Evolutionary conservation across 2,329 filamentous ascomycete species (phyloP).

Genomic region (Phyllosticta paracitricarpa): DNA sequence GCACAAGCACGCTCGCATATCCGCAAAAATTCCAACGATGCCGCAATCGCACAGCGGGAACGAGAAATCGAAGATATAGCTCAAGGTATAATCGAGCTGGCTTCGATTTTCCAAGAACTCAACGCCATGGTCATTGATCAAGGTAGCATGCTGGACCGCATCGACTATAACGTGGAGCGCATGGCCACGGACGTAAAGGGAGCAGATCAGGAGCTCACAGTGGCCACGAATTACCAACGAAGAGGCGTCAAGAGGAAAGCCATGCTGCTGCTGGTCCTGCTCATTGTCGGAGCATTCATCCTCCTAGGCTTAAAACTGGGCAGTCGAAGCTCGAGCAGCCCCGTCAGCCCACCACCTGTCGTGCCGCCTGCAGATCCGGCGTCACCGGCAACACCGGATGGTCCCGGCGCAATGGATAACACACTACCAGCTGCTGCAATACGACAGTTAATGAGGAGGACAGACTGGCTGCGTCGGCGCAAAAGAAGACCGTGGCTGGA

Average conservation of each 20-base stretch:
- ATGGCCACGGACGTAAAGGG: conserved; percentile 91
- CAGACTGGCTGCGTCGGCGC: conserved; percentile 5
- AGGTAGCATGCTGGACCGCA: conserved; percentile 41
- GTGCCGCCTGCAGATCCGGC: conserved; percentile 1
- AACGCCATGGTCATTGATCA: conserved; percentile 71
- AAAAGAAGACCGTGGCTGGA: conserved; percentile 1
- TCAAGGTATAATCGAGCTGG: conserved; percentile 92
- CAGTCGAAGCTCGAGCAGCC: conserved; percentile 1
- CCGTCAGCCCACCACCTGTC: conserved; percentile 3
- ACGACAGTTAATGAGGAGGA: background rate
- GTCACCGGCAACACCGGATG: background rate
- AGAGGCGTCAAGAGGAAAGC: conserved; percentile 85
- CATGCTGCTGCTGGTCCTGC: conserved; percentile 73
- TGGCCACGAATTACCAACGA: conserved; percentile 81
- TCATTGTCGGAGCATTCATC: conserved; percentile 79
- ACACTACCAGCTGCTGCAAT: background rate
- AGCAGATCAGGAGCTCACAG: conserved; percentile 82
- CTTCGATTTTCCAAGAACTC: conserved; percentile 92
- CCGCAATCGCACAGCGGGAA: conserved; percentile 81
- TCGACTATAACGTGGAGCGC: conserved; percentile 82
- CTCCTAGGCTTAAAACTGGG: conserved; percentile 69
- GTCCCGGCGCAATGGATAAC: background rate
- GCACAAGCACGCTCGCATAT: conserved; percentile 48
- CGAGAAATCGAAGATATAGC: conserved; percentile 97
- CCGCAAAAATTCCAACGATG: conserved; percentile 56